phyloP scores from a whole-genome alignment of 768 basidiomycete genomes.

The Panus rudis region DNA sequence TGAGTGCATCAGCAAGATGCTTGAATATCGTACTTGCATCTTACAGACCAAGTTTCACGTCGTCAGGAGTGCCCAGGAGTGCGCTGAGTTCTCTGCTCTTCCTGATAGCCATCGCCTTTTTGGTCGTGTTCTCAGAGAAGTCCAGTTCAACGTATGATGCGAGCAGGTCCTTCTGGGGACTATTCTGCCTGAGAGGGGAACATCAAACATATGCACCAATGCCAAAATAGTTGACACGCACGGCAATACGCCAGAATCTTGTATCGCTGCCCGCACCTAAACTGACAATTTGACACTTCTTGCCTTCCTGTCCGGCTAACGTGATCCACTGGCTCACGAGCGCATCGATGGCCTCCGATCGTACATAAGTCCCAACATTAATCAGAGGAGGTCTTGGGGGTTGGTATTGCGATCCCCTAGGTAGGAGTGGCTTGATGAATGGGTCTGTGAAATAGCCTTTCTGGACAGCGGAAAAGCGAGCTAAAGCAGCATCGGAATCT shows the following conservation, averaged over 20 bases:
- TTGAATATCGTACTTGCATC: neutral
- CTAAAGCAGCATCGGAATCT: slow-evolving; percentile 75
- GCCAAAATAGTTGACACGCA: slow-evolving; percentile 34
- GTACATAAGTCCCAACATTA: slow-evolving; percentile 90
- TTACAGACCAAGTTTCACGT: slow-evolving; percentile 37
- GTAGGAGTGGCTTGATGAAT: slow-evolving; percentile 61
- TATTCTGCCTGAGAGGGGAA: slow-evolving; percentile 38
- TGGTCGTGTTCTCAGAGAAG: slow-evolving; percentile 77
- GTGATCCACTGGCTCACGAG: slow-evolving; percentile 64
- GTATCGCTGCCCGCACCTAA: slow-evolving; percentile 95
- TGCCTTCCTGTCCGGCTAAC: slow-evolving; percentile 34
- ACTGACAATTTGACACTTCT: slow-evolving; percentile 80
- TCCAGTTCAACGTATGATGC: slow-evolving; percentile 81
- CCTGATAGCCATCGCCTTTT: slow-evolving; percentile 76
- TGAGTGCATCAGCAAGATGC: slow-evolving; percentile 3
- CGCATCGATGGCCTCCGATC: slow-evolving; percentile 72
- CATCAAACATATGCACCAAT: neutral
- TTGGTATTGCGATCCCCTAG: slow-evolving; percentile 51
- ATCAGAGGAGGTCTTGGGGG: slow-evolving; percentile 75
- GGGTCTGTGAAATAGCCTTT: slow-evolving; percentile 78
- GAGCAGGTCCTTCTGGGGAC: slow-evolving; percentile 41
- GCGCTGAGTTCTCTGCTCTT: slow-evolving; percentile 53
- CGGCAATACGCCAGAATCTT: slow-evolving; percentile 85
- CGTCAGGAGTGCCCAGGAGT: slow-evolving; percentile 39
- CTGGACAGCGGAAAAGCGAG: slow-evolving; percentile 79